Conservation (phyloP, 2,329 filamentous ascomycete genomes). For the Chaetomium sp. region DNA sequence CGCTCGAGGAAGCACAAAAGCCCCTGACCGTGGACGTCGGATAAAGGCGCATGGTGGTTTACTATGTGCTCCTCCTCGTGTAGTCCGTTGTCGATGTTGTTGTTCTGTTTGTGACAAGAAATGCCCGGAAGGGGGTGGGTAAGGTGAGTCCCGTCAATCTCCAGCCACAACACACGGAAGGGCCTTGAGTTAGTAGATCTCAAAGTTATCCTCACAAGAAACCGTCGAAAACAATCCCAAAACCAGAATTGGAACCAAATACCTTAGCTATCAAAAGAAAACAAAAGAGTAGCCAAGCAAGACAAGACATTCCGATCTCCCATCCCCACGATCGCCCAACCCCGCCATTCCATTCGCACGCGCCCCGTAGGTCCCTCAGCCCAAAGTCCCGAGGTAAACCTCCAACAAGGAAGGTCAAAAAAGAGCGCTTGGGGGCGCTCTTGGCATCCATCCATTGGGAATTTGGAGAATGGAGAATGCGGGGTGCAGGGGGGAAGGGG, state of each 20-base stretch:
- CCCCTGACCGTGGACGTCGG: not conserved
- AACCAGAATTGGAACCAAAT: not conserved
- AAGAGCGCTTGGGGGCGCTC: not conserved
- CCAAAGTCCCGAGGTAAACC: not conserved
- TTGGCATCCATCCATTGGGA: not conserved
- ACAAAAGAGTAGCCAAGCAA: too few species aligned
- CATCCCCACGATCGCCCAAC: not conserved
- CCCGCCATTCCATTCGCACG: not conserved
- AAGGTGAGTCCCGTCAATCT: too few species aligned
- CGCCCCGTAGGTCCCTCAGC: not conserved
- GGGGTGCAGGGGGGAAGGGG: slow-evolving; percentile 6
- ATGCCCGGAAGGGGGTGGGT: not conserved
- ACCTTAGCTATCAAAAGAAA: too few species aligned
- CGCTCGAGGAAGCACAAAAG: not conserved
- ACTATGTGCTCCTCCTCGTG: not conserved
- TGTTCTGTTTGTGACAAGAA: not conserved
- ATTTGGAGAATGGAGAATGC: slow-evolving; percentile 8
- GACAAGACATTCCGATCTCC: too few species aligned
- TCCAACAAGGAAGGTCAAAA: slow-evolving; percentile 8
- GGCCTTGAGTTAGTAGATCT: too few species aligned
- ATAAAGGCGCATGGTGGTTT: slow-evolving; percentile 4
- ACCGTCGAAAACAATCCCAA: not conserved
- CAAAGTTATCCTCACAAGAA: not conserved
- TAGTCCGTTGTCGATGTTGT: not conserved
- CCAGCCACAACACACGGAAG: too few species aligned